Conservation (phyloP, 176 grass and related monocot genomes). For the Calamus simplicifolius region DNA sequence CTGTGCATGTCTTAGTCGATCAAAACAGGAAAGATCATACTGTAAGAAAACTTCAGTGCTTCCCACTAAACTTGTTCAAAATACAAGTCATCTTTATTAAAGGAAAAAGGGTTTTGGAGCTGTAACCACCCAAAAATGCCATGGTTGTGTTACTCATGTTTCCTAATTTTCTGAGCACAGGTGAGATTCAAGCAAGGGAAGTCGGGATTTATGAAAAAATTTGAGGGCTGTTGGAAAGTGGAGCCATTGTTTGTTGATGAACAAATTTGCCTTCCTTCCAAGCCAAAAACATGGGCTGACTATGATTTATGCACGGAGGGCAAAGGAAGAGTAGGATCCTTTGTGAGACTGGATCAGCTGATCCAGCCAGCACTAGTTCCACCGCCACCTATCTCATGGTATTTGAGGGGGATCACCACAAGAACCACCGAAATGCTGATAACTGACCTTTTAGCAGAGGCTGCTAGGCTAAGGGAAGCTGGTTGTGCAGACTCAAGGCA, state of each 20-base stretch:
- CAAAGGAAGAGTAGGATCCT: slow-evolving; percentile 64
- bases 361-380: slow-evolving; percentile 60
- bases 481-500: neutral
- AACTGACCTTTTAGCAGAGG: slow-evolving; percentile 62
- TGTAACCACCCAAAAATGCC: too few species aligned
- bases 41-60: slow-evolving; percentile 26
- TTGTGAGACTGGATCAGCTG: slow-evolving; percentile 70
- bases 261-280: slow-evolving; percentile 28
- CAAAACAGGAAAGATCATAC: slow-evolving; percentile 75
- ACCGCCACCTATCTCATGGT: slow-evolving; percentile 74
- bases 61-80: too few species aligned
- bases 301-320: slow-evolving; percentile 45
- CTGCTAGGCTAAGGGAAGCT: slow-evolving; percentile 39
- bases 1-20: slow-evolving; percentile 86
- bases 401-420: slow-evolving; percentile 78
- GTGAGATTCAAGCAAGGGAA: slow-evolving; percentile 76
- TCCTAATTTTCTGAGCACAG: slow-evolving; percentile 14
- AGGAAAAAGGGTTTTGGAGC: too few species aligned
- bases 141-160: too few species aligned
- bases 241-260: slow-evolving; percentile 69
- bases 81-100: too few species aligned
- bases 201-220: slow-evolving; percentile 77
- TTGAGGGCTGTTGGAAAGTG: slow-evolving; percentile 88
- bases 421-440: slow-evolving; percentile 74
- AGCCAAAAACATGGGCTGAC: slow-evolving; percentile 37